Conservation (phyloP, 1,284 basidiomycete species). For the Heterobasidion parviporum region DNA sequence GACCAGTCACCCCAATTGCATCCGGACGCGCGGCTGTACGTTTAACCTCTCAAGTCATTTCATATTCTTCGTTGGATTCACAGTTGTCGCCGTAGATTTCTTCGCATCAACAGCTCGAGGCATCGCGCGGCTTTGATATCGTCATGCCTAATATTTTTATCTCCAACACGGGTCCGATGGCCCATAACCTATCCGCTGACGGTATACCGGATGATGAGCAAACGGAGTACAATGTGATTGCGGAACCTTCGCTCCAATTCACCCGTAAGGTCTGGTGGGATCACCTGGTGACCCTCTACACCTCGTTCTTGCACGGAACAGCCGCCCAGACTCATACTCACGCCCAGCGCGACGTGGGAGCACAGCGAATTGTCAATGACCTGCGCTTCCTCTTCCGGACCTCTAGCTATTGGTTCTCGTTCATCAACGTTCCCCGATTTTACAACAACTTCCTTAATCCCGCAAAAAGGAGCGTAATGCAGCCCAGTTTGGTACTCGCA, state of each 20-base stretch:
- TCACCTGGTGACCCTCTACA: conserved; percentile 50
- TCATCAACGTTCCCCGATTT: conserved; percentile 63
- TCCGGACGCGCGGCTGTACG: not conserved
- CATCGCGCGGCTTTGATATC: not conserved
- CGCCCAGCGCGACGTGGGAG: conserved; percentile 35
- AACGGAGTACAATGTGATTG: not conserved
- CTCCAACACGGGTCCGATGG: not conserved
- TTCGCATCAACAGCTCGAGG: not conserved
- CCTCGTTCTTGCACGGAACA: conserved; percentile 19
- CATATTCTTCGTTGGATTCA: not conserved
- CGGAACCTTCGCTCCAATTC: conserved; percentile 56
- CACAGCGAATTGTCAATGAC: conserved; percentile 41
- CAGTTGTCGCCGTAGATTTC: not conserved
- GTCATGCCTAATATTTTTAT: not conserved
- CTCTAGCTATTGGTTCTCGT: conserved; percentile 67
- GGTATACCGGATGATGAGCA: not conserved
- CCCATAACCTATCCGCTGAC: not conserved
- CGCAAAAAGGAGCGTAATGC: conserved; percentile 43
- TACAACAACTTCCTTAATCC: conserved; percentile 51
- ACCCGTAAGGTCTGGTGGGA: conserved; percentile 75
- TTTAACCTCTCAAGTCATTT: not conserved
- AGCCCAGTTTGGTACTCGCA: conserved; percentile 58
- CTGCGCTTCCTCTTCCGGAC: conserved; percentile 55
- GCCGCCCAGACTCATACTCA: conserved; percentile 18
- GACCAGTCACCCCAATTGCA: not conserved